A percentile compares a stretch with the other conserved stretches of the same genome.
phyloP scores from a whole-genome alignment of 1,139 yeast genomes.

The Saccharomyces hybrid region DNA sequence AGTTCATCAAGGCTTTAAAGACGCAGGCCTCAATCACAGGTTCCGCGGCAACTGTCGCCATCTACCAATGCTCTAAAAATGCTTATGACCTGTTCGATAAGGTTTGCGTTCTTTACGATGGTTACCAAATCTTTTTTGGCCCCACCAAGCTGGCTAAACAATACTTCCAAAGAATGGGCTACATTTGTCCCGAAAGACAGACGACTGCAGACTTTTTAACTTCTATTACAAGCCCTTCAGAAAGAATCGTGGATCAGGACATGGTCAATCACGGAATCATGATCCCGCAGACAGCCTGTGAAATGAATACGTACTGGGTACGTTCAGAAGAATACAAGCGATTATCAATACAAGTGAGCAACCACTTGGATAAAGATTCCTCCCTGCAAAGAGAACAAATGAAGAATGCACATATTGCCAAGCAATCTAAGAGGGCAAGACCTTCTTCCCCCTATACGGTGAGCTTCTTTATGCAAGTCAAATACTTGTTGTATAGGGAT shows the following conservation, averaged over 20 bases:
- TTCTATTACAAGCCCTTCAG: constrained; percentile 46
- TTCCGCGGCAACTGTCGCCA: constrained; percentile 62
- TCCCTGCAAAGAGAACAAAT: constrained; percentile 22
- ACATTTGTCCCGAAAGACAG: constrained; percentile 42
- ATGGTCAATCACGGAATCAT: constrained; percentile 36
- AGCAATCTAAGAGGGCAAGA: constrained; percentile 43
- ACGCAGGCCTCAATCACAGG: constrained; percentile 52
- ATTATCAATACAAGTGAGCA: constrained; percentile 36
- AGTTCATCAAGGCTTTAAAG: constrained; percentile 62
- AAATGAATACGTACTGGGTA: constrained; percentile 59
- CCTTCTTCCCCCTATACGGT: constrained; percentile 49
- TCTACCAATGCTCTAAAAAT: constrained; percentile 75
- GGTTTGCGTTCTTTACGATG: constrained; percentile 39
- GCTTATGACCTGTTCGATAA: constrained; percentile 45
- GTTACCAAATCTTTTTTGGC: constrained; percentile 40
- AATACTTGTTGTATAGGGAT: constrained; percentile 47
- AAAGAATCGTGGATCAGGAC: constrained; percentile 37
- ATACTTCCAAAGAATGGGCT: constrained; percentile 47
- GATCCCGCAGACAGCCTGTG: constrained; percentile 61
- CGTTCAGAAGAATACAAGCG: constrained; percentile 44
- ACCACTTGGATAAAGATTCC: constrained; percentile 17
- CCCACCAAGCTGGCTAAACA: constrained; percentile 35
- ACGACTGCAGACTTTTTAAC: constrained; percentile 46
- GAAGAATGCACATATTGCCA: constrained; percentile 42
- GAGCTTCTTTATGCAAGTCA: constrained; percentile 45